These are phyloP conservation scores for Phoma sp. DNA, from an alignment of 2,329 filamentous ascomycete species.

Conservation along the genomic window DNA sequence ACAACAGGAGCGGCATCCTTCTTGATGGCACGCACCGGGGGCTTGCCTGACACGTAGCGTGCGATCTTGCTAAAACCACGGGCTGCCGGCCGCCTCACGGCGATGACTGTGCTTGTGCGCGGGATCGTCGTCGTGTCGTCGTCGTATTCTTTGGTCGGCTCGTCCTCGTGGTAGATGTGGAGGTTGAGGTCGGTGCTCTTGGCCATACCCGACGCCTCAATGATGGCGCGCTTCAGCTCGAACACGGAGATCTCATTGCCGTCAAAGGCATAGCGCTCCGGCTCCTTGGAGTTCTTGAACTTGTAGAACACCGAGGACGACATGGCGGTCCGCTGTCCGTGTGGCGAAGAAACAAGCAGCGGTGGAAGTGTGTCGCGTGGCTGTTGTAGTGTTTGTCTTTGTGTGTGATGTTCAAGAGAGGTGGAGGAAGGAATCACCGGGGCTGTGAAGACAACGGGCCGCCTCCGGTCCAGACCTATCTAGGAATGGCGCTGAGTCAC, in stretches of 20 bases:
- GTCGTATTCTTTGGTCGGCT: constrained; percentile 85
- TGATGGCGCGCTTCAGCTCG: constrained; percentile 98
- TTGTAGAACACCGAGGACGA: constrained; percentile 99
- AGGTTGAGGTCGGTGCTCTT: constrained; percentile 97
- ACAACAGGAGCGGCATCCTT: constrained; percentile 63
- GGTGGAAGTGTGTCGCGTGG: constrained; percentile 1
- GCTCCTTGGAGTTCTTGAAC: constrained; percentile 98
- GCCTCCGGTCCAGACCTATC: neutral
- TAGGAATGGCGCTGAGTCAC: neutral
- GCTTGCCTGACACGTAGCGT: constrained; percentile 94
- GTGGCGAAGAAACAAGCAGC: constrained; percentile 2
- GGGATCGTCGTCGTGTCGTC: constrained; percentile 98
- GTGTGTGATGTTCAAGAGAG: constrained; percentile 11
- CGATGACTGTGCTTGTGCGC: constrained; percentile 91
- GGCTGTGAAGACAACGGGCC: constrained; percentile 14
- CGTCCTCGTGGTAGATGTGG: constrained; percentile 90
- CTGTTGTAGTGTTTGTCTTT: constrained; percentile 5
- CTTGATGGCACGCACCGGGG: constrained; percentile 81
- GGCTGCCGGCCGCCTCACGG: constrained; percentile 80
- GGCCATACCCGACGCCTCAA: constrained; percentile 88
- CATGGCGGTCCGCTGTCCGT: constrained; percentile 59
- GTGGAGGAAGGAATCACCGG: constrained; percentile 14
- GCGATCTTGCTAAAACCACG: constrained; percentile 91
- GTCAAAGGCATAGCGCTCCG: constrained; percentile 92
- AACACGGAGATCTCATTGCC: constrained; percentile 98